Percentiles rank a stretch among this genome's conserved stretches.
phyloP scores from a whole-genome alignment of 495 filamentous ascomycete genomes.

The Baudoinia panamericana region DNA sequence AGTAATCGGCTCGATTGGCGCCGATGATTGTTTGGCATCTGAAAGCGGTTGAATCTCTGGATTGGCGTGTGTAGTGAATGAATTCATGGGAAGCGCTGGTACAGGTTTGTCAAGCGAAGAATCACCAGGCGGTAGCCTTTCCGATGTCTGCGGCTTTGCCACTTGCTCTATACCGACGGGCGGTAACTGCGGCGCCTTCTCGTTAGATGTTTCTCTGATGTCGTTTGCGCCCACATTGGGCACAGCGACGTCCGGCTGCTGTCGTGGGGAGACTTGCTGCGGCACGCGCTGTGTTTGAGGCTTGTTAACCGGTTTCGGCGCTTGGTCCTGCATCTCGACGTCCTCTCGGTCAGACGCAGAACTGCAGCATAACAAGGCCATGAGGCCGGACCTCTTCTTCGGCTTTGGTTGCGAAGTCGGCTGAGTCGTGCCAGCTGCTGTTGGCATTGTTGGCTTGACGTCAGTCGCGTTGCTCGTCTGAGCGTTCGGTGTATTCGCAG shows the following conservation, averaged over 20 bases:
- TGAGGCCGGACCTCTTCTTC: conserved; percentile 51
- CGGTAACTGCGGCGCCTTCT: conserved; percentile 31
- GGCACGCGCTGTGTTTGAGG: conserved; percentile 41
- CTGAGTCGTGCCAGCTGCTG: too few species aligned
- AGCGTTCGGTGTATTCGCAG: too few species aligned
- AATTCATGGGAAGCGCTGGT: conserved; percentile 14
- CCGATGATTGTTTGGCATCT: not conserved
- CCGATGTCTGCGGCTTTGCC: too few species aligned
- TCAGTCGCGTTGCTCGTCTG: too few species aligned
- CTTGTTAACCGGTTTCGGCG: conserved; percentile 53
- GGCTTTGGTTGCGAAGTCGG: conserved; percentile 39
- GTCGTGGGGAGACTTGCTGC: conserved; percentile 34
- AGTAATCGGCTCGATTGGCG: conserved; percentile 16
- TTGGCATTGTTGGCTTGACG: too few species aligned
- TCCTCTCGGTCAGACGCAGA: conserved; percentile 50
- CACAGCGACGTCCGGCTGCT: conserved; percentile 31
- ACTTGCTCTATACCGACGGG: not conserved
- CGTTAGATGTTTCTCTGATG: conserved; percentile 43
- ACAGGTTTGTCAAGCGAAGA: conserved; percentile 21
- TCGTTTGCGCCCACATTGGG: conserved; percentile 43
- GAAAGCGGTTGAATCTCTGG: conserved; percentile 1
- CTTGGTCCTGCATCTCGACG: conserved; percentile 49
- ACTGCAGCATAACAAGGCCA: conserved; percentile 73
- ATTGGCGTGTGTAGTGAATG: conserved; percentile 11
- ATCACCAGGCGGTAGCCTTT: too few species aligned